Evolutionary conservation across 2,329 filamentous ascomycete species (phyloP).

Genomic region (Dryadomyces quercivorus): DNA sequence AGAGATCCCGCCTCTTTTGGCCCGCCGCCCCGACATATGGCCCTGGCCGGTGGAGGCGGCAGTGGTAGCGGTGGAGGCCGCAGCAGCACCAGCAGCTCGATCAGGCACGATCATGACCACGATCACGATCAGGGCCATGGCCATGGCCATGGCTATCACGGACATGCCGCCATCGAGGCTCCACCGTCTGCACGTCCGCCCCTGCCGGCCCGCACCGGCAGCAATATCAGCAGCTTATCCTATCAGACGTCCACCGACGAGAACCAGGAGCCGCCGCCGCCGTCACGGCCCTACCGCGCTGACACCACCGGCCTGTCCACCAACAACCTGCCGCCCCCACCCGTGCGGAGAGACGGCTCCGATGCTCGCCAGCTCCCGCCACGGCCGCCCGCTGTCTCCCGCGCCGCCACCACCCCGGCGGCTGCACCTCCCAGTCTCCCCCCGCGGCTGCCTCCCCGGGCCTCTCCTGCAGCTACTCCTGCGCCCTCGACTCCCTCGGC

Average conservation of each 20-base stretch:
- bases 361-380: constrained; percentile 19
- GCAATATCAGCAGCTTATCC: constrained; percentile 3
- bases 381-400: background rate
- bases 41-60: constrained; percentile 7
- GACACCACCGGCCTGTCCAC: constrained; percentile 63
- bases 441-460: constrained; percentile 29
- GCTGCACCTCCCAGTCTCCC: constrained; percentile 11
- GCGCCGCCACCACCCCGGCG: background rate
- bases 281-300: constrained; percentile 52
- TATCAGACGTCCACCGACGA: constrained; percentile 10
- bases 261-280: constrained; percentile 27
- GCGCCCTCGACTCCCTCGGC: background rate
- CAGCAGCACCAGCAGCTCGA: constrained; percentile 19
- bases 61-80: constrained; percentile 8
- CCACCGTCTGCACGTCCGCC: constrained; percentile 10
- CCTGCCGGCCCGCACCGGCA: constrained; percentile 10
- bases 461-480: background rate
- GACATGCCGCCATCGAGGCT: too few relatives aligned
- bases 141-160: too few relatives aligned
- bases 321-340: constrained; percentile 57
- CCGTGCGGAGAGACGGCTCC: constrained; percentile 36
- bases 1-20: constrained; percentile 69
- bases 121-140: background rate
- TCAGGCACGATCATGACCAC: background rate
- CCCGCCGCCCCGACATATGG: constrained; percentile 59